Base-by-base conservation (phyloP, 106 monocot genomes). In the Phalaenopsis equestris region DNA sequence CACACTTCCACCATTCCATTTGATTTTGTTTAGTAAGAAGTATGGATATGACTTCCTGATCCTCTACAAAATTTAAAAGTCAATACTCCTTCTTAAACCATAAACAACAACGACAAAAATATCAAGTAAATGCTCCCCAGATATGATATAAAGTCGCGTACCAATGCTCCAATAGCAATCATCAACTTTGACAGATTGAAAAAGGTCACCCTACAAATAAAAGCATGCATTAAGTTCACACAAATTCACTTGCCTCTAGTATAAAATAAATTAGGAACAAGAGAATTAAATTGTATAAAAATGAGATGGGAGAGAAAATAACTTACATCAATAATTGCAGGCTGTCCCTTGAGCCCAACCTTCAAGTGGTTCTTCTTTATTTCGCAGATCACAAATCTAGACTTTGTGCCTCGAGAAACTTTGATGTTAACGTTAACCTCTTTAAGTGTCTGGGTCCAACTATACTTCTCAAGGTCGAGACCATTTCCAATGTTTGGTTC, bases 81-180 rank as follows among this genome's bases (percentile, higher is more conserved):
- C 38, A 39, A 17, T 15, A 37, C 55, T 9, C 14, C n/a, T n/a
- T 42, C 17, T 7, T 19, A 19, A 76, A 43, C 43, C 45, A 42
- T 76, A 23, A 30, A 65, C 5, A 61, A 61, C 6, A 5, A 68
- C 10, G 8, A 55, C 4, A 61, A 19, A 61, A 10, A 18, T 41
- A 55, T 42, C 43, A 18, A 42, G 38, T 3, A 11, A 15, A 10
- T 11, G 8, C 70, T 70, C 70, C 19, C 37, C 43, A 42, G 41
- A 37, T 30, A 77, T 16, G 55, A 16, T 15, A 77, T 55, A 36
- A 55, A 52, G n/a, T 6, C 23, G 16, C 18, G 79, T 81, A 96
- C 93, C 89, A 75, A 96, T 91, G 78, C 92, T 98, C 98, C 98
- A 98, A 75, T 92, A 94, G 74, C 98, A 94, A 83, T 98, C 98